phyloP scores from a whole-genome alignment of 148 eudicot species.

The Fagopyrum homotropicum region DNA sequence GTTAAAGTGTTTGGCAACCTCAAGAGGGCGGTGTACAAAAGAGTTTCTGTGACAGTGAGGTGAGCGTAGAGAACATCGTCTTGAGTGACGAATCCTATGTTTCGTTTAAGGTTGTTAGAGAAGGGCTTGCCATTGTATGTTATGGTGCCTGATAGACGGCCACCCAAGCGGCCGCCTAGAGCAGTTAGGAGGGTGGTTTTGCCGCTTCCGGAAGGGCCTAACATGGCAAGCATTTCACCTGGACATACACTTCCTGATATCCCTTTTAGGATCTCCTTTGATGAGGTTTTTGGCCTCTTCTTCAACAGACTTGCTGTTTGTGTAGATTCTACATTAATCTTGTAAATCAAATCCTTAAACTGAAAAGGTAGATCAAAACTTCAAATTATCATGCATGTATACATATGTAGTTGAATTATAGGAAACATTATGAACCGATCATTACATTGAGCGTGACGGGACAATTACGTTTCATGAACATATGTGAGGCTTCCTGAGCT shows the following conservation, averaged over 20 bases:
- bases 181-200: conserved; percentile 54
- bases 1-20: conserved; percentile 11
- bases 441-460: too few relatives aligned
- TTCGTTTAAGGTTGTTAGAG: conserved; percentile 37
- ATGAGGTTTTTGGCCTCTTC: conserved; percentile 3
- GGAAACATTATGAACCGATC: too few relatives aligned
- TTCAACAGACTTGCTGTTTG: too few relatives aligned
- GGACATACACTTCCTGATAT: conserved; percentile 37
- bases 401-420: too few relatives aligned
- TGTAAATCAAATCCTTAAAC: conserved; percentile 11
- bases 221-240: conserved; percentile 56
- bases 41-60: conserved; percentile 19
- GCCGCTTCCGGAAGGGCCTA: conserved; percentile 68
- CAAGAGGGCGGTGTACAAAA: conserved; percentile 13
- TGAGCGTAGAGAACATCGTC: conserved; percentile 21
- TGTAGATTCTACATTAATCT: not conserved
- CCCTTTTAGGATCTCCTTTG: conserved; percentile 36
- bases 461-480: too few relatives aligned
- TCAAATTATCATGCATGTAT: too few relatives aligned
- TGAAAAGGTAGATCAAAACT: not conserved
- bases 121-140: conserved; percentile 42
- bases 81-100: conserved; percentile 61
- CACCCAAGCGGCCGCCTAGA: conserved; percentile 43
- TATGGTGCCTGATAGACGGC: conserved; percentile 33
- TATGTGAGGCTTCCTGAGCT: too few relatives aligned